Percentiles rank a stretch among this genome's conserved stretches.
phyloP scores from a whole-genome alignment of 2,329 filamentous ascomycete genomes.

The Colletotrichum eleusines region DNA sequence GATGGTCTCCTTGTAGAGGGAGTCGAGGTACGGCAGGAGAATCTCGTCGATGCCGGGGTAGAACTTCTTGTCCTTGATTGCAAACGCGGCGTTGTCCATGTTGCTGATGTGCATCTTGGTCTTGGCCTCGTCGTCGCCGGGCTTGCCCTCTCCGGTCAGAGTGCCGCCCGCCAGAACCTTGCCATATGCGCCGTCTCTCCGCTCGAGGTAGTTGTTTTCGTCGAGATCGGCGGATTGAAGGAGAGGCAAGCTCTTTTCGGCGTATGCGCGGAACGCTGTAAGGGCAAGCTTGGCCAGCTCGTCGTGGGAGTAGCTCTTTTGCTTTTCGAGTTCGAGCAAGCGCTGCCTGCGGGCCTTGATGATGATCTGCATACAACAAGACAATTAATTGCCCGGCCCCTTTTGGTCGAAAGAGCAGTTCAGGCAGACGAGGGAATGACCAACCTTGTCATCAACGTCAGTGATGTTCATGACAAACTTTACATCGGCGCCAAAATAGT shows the following conservation, averaged over 20 bases:
- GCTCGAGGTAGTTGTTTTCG: slow-evolving; percentile 62
- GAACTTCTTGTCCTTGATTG: slow-evolving; percentile 61
- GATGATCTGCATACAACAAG: slow-evolving; percentile 62
- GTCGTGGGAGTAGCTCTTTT: slow-evolving; percentile 69
- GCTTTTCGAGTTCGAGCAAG: slow-evolving; percentile 81
- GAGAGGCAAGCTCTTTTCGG: slow-evolving; percentile 66
- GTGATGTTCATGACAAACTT: slow-evolving; percentile 95
- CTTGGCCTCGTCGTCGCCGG: slow-evolving; percentile 86
- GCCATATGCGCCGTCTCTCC: slow-evolving; percentile 66
- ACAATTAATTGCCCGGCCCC: background rate
- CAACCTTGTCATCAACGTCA: slow-evolving; percentile 81
- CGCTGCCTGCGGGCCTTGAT: slow-evolving; percentile 80
- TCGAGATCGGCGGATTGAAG: slow-evolving; percentile 60
- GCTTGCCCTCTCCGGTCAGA: slow-evolving; percentile 67
- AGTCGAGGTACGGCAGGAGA: slow-evolving; percentile 85
- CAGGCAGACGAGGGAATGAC: background rate
- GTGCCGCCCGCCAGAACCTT: slow-evolving; percentile 67
- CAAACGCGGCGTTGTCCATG: slow-evolving; percentile 63
- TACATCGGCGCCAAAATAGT: slow-evolving; percentile 87
- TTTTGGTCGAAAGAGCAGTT: too few species aligned
- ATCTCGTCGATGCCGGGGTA: slow-evolving; percentile 73
- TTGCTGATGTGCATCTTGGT: slow-evolving; percentile 88
- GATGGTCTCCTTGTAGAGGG: slow-evolving; percentile 71
- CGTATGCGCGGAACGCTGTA: slow-evolving; percentile 68
- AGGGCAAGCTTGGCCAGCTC: slow-evolving; percentile 62